Evolutionary conservation across 2,329 filamentous ascomycete species (phyloP).

Genomic region (Teratosphaeria nubilosa): DNA sequence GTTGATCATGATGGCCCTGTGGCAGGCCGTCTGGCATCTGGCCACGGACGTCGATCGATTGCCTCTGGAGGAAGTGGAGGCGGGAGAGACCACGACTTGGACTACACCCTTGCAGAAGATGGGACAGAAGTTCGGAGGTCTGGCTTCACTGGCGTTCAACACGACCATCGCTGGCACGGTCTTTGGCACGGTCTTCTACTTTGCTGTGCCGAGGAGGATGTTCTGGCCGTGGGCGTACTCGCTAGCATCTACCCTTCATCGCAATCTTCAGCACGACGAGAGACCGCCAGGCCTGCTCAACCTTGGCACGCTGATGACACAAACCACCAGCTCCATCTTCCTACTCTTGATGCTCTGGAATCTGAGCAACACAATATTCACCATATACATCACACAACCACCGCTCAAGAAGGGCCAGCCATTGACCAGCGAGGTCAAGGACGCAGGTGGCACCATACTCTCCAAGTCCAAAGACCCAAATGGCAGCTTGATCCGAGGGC

Average conservation of each 20-base stretch:
- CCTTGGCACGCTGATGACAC: conserved; percentile 9
- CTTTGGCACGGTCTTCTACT: conserved; percentile 38
- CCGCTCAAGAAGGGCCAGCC: conserved; percentile 78
- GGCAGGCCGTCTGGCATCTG: conserved; percentile 62
- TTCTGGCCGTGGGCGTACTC: conserved; percentile 45
- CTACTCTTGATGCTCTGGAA: conserved; percentile 67
- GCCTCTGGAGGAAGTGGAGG: conserved; percentile 30
- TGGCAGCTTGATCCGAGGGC: conserved; percentile 71
- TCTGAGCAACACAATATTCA: conserved; percentile 65
- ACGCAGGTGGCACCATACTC: conserved; percentile 16
- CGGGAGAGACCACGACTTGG: conserved; percentile 1
- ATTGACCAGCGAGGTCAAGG: conserved; percentile 69
- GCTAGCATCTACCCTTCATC: conserved; percentile 61
- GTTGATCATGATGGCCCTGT: conserved; percentile 56
- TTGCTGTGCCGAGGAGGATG: conserved; percentile 48
- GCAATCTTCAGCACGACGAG: conserved; percentile 60
- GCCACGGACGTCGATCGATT: conserved; percentile 64
- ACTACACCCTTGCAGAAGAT: neutral
- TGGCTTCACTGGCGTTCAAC: conserved; percentile 11
- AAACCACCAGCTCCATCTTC: conserved; percentile 46
- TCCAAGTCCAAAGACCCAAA: conserved; percentile 57
- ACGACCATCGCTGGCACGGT: conserved; percentile 9
- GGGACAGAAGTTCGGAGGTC: conserved; percentile 1
- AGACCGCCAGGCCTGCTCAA: conserved; percentile 43
- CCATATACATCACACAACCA: conserved; percentile 66